A percentile compares a stretch with the other conserved stretches of the same genome.
phyloP scores from a whole-genome alignment of 192 early-diverging fungal genomes.

The Linnemannia schmuckeri region DNA sequence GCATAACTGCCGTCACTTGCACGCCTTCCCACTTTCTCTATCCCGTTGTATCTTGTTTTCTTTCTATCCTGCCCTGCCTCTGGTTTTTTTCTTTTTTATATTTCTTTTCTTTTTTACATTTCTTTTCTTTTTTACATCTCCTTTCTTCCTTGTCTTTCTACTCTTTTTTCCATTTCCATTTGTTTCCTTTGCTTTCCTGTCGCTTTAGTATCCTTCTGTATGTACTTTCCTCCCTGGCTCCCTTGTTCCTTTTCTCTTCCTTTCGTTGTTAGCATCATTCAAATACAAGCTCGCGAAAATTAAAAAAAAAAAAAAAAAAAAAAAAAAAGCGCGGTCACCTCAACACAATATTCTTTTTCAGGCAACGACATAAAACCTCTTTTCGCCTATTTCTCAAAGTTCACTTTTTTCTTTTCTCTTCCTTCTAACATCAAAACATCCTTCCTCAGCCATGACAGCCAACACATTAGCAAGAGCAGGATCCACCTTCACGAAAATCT shows the following conservation, averaged over 20 bases:
- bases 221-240: neutral
- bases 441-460: neutral
- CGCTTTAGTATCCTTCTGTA: neutral
- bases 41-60: neutral
- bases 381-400: no score
- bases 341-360: no score
- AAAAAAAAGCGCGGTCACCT: no score
- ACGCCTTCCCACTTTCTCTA: neutral
- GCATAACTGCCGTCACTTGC: neutral
- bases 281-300: no score
- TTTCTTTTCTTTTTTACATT: neutral
- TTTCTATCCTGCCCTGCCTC: neutral
- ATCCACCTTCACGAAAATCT: neutral
- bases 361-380: no score
- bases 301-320: no score
- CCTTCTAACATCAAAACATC: neutral
- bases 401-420: neutral
- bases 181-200: neutral
- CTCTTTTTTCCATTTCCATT: neutral
- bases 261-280: neutral
- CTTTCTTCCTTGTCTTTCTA: neutral
- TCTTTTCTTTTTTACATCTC: neutral
- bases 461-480: constrained; percentile 13
- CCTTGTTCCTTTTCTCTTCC: neutral
- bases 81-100: neutral